phyloP scores from a whole-genome alignment of 1,139 yeast genomes.

The Taiozyma sp. region DNA sequence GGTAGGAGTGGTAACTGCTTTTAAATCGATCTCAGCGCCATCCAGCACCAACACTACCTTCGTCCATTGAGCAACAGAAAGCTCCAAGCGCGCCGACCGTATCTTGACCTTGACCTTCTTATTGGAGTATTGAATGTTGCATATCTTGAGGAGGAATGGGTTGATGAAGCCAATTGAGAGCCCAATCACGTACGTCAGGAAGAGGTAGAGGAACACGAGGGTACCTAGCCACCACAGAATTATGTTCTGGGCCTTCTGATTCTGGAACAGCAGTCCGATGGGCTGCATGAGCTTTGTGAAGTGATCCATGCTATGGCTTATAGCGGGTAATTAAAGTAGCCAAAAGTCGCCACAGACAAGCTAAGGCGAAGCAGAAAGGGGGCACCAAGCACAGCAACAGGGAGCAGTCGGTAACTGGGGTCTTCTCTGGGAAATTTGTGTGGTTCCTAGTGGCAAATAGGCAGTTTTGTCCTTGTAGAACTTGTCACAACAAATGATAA shows the following conservation, averaged over 20 bases:
- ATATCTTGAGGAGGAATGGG: slow-evolving; percentile 21
- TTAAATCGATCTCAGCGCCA: slow-evolving; percentile 12
- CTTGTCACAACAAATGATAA: background rate
- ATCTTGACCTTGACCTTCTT: slow-evolving; percentile 10
- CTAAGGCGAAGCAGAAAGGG: background rate
- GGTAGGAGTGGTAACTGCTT: background rate
- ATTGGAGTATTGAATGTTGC: slow-evolving; percentile 9
- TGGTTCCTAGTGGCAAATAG: background rate
- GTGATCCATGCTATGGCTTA: background rate
- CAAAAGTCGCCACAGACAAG: background rate
- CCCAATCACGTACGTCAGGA: slow-evolving; percentile 17
- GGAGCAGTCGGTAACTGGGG: background rate
- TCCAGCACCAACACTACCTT: slow-evolving; percentile 16
- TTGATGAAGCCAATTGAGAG: slow-evolving; percentile 24
- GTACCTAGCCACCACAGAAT: background rate
- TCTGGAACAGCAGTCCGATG: background rate
- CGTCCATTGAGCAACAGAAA: slow-evolving; percentile 13
- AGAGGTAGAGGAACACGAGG: slow-evolving; percentile 2
- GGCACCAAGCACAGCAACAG: background rate
- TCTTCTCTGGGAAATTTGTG: background rate
- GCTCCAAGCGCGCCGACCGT: slow-evolving; percentile 15
- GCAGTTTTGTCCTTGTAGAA: too few species aligned
- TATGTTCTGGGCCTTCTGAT: background rate
- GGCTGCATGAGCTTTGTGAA: background rate
- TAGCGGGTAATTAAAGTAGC: background rate